These are phyloP conservation scores for Neurospora pannonica DNA, from an alignment of 495 filamentous ascomycete species.

Conservation along the genomic window DNA sequence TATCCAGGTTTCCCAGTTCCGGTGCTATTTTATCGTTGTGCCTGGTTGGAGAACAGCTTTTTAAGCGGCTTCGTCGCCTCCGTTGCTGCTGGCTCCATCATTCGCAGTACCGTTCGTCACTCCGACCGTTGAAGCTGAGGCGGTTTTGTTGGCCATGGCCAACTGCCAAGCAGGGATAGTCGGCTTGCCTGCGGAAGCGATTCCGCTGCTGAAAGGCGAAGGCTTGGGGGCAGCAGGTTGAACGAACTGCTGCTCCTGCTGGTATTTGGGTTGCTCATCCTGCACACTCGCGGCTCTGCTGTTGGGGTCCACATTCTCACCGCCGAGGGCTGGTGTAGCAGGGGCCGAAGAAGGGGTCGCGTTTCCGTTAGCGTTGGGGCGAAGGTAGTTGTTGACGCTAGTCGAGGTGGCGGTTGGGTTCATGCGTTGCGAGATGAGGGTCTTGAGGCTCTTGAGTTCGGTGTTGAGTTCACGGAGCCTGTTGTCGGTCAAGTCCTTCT, in stretches of 20 bases:
- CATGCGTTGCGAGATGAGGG: constrained; percentile 72
- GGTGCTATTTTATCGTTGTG: neutral
- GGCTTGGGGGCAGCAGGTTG: constrained; percentile 17
- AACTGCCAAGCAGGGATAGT: constrained; percentile 92
- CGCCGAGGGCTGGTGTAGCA: constrained; percentile 21
- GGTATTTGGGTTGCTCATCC: constrained; percentile 29
- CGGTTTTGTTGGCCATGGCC: constrained; percentile 49
- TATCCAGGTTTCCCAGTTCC: neutral
- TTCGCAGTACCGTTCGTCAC: constrained; percentile 15
- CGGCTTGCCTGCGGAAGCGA: constrained; percentile 34
- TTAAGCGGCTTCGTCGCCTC: constrained; percentile 10
- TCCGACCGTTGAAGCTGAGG: constrained; percentile 17
- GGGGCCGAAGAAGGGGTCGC: constrained; percentile 16
- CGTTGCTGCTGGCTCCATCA: constrained; percentile 11
- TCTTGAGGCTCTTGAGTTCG: constrained; percentile 89
- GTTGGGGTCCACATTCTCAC: constrained; percentile 11
- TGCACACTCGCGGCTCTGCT: constrained; percentile 21
- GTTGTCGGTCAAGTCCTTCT: constrained; percentile 73
- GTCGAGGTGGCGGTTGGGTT: constrained; percentile 36
- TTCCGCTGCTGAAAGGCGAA: constrained; percentile 30
- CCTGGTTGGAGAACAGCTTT: neutral
- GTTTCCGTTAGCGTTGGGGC: constrained; percentile 26
- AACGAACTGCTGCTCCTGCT: constrained; percentile 15
- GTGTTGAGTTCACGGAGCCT: constrained; percentile 74
- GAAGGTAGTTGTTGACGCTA: constrained; percentile 24